These are phyloP conservation scores for Naganishia vishniacii DNA, from an alignment of 768 basidiomycete species.

Conservation along the genomic window DNA sequence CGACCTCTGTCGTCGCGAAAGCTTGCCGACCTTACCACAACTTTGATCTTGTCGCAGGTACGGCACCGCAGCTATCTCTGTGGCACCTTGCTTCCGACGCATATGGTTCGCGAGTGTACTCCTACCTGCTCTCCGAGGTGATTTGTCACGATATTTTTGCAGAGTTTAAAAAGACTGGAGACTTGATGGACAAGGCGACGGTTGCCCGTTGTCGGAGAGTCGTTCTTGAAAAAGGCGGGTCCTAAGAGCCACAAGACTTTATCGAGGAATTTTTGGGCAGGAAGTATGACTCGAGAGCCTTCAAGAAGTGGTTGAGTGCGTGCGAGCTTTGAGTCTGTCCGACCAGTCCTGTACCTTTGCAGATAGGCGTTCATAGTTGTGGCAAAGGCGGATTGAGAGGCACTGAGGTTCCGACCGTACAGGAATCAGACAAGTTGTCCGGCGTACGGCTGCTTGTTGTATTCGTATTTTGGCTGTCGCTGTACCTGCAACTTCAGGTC, in stretches of 20 bases:
- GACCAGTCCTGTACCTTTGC: no score
- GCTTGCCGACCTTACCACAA: not conserved
- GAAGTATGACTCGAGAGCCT: not conserved
- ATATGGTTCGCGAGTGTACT: not conserved
- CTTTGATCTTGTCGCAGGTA: not conserved
- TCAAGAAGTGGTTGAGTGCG: slow-evolving; percentile 8
- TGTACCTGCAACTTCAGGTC: no score
- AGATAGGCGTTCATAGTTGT: no score
- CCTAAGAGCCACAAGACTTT: not conserved
- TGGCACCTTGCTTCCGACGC: not conserved
- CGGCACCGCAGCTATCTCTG: not conserved
- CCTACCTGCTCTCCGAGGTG: slow-evolving; percentile 1
- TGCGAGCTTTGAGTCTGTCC: not conserved
- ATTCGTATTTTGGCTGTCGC: no score
- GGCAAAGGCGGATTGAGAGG: no score
- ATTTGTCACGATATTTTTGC: slow-evolving; percentile 13
- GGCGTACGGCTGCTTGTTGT: no score
- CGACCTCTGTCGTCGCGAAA: not conserved
- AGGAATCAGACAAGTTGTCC: no score
- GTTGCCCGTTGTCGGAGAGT: not conserved
- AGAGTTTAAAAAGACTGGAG: not conserved
- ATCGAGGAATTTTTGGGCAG: slow-evolving; percentile 8
- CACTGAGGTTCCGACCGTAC: no score
- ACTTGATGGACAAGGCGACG: slow-evolving; percentile 7
- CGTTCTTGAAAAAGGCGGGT: not conserved